Evolutionary conservation across 176 grass and related monocot genomes (phyloP).

Genomic region (Neostapfia colusana): DNA sequence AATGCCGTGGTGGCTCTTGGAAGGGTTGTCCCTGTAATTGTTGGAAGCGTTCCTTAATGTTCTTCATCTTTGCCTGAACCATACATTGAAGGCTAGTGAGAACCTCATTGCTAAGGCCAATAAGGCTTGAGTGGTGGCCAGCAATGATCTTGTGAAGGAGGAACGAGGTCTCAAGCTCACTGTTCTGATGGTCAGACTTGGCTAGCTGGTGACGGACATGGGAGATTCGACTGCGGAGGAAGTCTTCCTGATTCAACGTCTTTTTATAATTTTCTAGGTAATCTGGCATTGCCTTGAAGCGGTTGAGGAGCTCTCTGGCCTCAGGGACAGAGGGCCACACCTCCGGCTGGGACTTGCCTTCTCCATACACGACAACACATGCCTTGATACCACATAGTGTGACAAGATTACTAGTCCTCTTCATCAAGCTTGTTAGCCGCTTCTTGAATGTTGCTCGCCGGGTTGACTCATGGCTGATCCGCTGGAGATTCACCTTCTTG

Average conservation of each 20-base stretch:
- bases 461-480: constrained; percentile 23
- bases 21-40: neutral
- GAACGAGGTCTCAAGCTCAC: neutral
- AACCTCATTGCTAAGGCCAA: constrained; percentile 6
- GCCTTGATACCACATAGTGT: constrained; percentile 37
- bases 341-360: neutral
- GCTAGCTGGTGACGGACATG: constrained; percentile 15
- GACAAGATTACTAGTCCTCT: constrained; percentile 38
- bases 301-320: neutral
- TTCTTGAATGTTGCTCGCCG: constrained; percentile 32
- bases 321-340: constrained; percentile 27
- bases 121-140: neutral
- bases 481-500: constrained; percentile 32
- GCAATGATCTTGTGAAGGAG: constrained; percentile 28
- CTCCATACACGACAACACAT: constrained; percentile 35
- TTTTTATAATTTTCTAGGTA: constrained; percentile 29
- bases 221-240: constrained; percentile 18
- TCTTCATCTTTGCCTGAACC: constrained; percentile 14
- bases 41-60: neutral
- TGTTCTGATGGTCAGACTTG: neutral
- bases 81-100: neutral
- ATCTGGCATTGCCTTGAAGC: constrained; percentile 36
- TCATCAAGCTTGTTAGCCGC: constrained; percentile 25
- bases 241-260: constrained; percentile 39
- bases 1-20: too few relatives aligned